These are phyloP conservation scores for Neospermospora avenae DNA, from an alignment of 2,329 filamentous ascomycete species.

Conservation along the genomic window DNA sequence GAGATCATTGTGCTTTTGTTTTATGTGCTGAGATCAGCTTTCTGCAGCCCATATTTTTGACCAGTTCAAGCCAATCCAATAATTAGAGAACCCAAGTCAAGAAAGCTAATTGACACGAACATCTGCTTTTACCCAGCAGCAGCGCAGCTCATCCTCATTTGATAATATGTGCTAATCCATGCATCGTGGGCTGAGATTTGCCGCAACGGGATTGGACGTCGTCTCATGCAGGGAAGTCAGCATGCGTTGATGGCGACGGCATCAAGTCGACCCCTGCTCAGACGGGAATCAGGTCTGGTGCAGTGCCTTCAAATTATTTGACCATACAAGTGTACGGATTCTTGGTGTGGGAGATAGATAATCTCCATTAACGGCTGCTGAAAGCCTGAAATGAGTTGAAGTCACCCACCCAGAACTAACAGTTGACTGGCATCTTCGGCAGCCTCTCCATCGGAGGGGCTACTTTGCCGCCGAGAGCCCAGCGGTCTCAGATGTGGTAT, in stretches of 20 bases:
- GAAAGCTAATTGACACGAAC: not conserved
- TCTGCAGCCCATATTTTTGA: not conserved
- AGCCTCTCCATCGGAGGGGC: not conserved
- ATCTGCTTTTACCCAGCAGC: constrained; percentile 20
- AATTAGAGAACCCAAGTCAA: not conserved
- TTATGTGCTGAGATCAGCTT: not conserved
- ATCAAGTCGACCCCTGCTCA: constrained; percentile 21
- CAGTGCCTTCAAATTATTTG: not conserved
- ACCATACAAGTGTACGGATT: not conserved
- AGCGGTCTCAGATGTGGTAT: constrained; percentile 11
- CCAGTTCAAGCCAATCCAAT: not conserved
- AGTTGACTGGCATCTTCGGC: not conserved
- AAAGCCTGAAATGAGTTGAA: not conserved
- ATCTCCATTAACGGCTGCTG: constrained; percentile 3
- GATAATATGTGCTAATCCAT: constrained; percentile 13
- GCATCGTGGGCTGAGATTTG: constrained; percentile 3
- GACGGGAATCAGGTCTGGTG: constrained; percentile 7
- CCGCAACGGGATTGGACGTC: constrained; percentile 18
- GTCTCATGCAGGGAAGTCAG: constrained; percentile 24
- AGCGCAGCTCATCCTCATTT: constrained; percentile 9
- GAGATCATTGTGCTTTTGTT: not conserved
- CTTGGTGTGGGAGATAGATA: constrained; percentile 4
- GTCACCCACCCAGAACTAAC: not conserved
- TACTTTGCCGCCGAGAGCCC: not conserved
- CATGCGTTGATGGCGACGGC: constrained; percentile 12